A percentile compares a stretch with the other conserved stretches of the same genome.
Evolutionary conservation across 2,329 filamentous ascomycete species (phyloP).

Genomic region (Botrytis fragariae): DNA sequence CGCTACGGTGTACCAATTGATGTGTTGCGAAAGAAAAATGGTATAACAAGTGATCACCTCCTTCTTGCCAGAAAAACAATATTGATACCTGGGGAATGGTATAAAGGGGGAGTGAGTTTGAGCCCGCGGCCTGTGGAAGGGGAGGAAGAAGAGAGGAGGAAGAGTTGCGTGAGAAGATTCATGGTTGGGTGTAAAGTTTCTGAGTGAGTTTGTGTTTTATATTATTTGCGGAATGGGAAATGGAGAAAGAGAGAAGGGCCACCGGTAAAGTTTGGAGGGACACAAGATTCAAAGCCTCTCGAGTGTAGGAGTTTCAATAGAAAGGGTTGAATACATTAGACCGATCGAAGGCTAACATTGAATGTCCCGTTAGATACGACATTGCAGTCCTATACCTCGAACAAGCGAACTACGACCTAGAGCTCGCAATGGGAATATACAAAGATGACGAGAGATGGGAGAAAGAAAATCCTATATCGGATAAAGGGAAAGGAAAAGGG

Average conservation of each 20-base stretch:
- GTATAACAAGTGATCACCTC: conserved; percentile 68
- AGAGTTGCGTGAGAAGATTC: conserved; percentile 68
- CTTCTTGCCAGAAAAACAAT: conserved; percentile 66
- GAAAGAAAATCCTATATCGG: conserved; percentile 59
- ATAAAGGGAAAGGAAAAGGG: conserved; percentile 45
- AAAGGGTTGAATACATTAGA: not conserved
- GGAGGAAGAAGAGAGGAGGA: conserved; percentile 70
- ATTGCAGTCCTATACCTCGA: conserved; percentile 73
- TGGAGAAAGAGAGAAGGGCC: not conserved
- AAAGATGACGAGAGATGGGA: conserved; percentile 76
- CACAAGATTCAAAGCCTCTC: not conserved
- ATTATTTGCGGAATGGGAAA: not conserved
- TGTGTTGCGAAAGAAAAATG: conserved; percentile 64
- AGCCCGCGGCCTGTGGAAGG: conserved; percentile 70
- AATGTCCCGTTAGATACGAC: conserved; percentile 53
- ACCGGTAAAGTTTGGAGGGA: not conserved
- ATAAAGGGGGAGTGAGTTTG: conserved; percentile 64
- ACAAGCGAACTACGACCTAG: conserved; percentile 64
- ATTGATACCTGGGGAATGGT: conserved; percentile 68
- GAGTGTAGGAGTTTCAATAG: not conserved
- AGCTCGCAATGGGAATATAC: conserved; percentile 61
- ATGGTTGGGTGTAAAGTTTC: conserved; percentile 77
- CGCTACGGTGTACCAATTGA: conserved; percentile 66
- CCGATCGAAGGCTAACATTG: conserved; percentile 31
- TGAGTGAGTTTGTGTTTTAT: conserved; percentile 54